A percentile compares a stretch with the other conserved stretches of the same genome.
These are phyloP conservation scores for Sphenostylis stenocarpa DNA, from an alignment of 306 rosid species.

Conservation along the genomic window DNA sequence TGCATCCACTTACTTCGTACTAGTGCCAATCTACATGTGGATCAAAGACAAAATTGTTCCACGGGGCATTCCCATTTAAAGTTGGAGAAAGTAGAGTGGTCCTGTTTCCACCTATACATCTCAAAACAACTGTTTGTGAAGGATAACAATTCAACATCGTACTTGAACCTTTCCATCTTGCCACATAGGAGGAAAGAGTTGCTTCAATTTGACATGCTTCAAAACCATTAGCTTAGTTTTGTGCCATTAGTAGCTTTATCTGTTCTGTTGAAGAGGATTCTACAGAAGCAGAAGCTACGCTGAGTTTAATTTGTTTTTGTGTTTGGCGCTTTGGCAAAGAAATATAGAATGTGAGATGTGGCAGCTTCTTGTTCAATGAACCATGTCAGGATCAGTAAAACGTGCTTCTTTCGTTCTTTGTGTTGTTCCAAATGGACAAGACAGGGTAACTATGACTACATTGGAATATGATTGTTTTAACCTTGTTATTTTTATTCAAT, in stretches of 20 bases:
- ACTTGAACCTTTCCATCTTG: not conserved
- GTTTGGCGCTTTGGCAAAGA: not conserved
- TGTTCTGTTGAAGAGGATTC: constrained; percentile 1
- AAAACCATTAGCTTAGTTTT: constrained; percentile 11
- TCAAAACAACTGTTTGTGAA: not conserved
- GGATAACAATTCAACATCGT: not conserved
- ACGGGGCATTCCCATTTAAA: constrained; percentile 65
- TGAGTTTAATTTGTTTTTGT: not conserved
- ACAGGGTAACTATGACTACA: not conserved
- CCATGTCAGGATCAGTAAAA: not conserved
- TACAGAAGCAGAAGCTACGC: not conserved
- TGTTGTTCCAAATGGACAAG: not conserved
- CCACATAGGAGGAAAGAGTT: not conserved
- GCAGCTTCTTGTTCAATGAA: not conserved
- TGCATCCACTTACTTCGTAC: constrained; percentile 63
- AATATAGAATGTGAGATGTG: not conserved
- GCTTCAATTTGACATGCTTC: not conserved
- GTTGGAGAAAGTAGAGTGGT: not conserved
- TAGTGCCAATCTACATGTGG: constrained; percentile 87
- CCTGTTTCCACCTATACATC: not conserved
- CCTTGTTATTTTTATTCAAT: too few species aligned
- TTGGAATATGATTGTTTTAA: not conserved
- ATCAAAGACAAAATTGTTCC: constrained; percentile 73
- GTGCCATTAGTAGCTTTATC: not conserved
- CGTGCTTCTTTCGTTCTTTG: not conserved